phyloP scores from a whole-genome alignment of 1,284 basidiomycete species.

The Mycena sp. region DNA sequence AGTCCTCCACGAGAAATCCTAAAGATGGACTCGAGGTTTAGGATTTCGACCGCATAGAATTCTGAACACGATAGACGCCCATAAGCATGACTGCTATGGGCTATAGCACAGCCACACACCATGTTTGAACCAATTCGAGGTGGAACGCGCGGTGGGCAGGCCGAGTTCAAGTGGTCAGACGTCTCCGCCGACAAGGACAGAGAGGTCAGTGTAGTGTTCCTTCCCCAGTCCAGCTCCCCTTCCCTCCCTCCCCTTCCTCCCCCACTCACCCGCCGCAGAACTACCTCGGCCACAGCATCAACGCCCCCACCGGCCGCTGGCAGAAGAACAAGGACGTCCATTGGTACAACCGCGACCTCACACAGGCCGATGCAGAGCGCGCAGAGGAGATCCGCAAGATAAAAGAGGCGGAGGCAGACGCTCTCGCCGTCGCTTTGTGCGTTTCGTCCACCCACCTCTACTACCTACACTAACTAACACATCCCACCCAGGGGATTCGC shows the following conservation, averaged over 20 bases:
- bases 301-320: slow-evolving; percentile 93
- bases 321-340: slow-evolving; percentile 96
- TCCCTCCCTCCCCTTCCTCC: too few species aligned
- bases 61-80: too few species aligned
- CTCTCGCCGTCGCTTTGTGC: slow-evolving; percentile 75
- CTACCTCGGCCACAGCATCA: slow-evolving; percentile 92
- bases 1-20: too few species aligned
- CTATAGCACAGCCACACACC: not conserved
- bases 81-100: too few species aligned
- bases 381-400: slow-evolving; percentile 79
- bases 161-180: slow-evolving; percentile 92
- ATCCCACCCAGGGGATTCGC: slow-evolving; percentile 60
- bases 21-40: too few species aligned
- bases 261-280: slow-evolving; percentile 65
- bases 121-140: slow-evolving; percentile 88
- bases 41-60: too few species aligned
- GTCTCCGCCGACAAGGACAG: slow-evolving; percentile 92
- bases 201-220: slow-evolving; percentile 62
- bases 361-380: slow-evolving; percentile 55
- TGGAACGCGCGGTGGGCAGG: slow-evolving; percentile 89
- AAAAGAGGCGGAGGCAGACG: slow-evolving; percentile 90
- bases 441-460: too few species aligned
- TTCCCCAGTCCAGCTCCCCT: not conserved
- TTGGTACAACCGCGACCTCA: slow-evolving; percentile 84
- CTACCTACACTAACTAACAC: too few species aligned